These are phyloP conservation scores for Suillus bovinus DNA, from an alignment of 768 basidiomycete genomes.

Conservation along the genomic window DNA sequence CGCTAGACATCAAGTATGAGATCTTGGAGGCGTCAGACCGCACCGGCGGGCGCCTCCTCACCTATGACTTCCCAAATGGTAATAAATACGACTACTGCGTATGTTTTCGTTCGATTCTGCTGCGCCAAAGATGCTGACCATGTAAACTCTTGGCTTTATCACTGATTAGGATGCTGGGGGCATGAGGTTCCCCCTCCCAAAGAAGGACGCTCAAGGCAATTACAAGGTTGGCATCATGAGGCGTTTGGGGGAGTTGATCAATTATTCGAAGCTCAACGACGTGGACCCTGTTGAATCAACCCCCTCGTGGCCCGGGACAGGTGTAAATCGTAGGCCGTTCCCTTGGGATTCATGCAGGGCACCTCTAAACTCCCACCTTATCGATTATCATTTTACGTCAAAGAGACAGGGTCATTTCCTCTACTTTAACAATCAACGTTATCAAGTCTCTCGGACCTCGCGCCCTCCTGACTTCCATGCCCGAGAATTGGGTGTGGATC, in stretches of 20 bases:
- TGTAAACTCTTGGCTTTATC: background rate
- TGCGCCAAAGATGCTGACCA: background rate
- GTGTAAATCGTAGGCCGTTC: no score
- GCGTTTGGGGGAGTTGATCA: conserved; percentile 25
- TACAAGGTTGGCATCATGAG: conserved; percentile 25
- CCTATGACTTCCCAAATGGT: conserved; percentile 37
- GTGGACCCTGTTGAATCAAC: no score
- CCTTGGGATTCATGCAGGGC: background rate
- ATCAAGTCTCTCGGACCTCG: background rate
- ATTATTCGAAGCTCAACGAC: conserved; percentile 20
- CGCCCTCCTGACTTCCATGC: background rate
- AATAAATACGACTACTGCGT: conserved; percentile 38
- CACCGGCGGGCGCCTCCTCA: conserved; percentile 45
- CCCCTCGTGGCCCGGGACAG: no score
- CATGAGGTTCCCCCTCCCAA: conserved; percentile 37
- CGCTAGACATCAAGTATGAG: conserved; percentile 42
- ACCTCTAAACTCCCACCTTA: background rate
- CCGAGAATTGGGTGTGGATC: conserved; percentile 1
- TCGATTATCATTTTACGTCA: background rate
- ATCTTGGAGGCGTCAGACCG: conserved; percentile 45
- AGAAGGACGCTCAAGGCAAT: conserved; percentile 12
- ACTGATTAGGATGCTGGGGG: conserved; percentile 38
- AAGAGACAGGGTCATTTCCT: conserved; percentile 15
- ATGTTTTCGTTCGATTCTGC: conserved; percentile 8
- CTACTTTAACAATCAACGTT: conserved; percentile 19